A percentile compares a stretch with the other conserved stretches of the same genome.
phyloP scores from a whole-genome alignment of 495 filamentous ascomycete genomes.

The Podospora pseudocomata region DNA sequence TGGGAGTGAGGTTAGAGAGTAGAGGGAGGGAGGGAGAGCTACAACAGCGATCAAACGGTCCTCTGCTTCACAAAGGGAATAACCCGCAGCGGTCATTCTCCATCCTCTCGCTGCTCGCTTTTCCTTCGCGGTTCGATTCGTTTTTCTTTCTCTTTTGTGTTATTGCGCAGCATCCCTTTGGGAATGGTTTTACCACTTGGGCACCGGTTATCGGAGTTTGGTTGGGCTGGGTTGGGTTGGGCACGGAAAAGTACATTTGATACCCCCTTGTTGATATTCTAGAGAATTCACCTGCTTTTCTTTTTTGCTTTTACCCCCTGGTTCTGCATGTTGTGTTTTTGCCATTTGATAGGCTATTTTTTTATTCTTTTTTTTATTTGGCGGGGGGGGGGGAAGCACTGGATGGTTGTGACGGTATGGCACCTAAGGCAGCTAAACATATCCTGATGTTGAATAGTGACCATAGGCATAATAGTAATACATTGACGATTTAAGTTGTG shows the following conservation, averaged over 20 bases:
- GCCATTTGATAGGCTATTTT: background rate
- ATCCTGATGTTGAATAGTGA: too few species aligned
- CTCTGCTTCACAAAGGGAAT: background rate
- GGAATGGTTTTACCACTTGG: background rate
- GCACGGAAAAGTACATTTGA: background rate
- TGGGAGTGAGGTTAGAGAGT: too few species aligned
- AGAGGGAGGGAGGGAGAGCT: too few species aligned
- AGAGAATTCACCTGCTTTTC: background rate
- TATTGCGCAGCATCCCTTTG: background rate
- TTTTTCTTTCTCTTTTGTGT: background rate
- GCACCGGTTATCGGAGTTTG: background rate
- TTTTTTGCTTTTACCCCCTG: background rate
- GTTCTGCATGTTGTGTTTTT: background rate
- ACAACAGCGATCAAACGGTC: too few species aligned
- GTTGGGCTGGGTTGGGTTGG: background rate
- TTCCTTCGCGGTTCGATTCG: background rate
- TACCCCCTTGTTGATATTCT: background rate
- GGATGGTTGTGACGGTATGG: too few species aligned
- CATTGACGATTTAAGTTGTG: too few species aligned
- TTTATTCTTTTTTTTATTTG: too few species aligned
- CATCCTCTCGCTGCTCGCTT: background rate
- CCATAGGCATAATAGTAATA: too few species aligned
- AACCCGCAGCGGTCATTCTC: background rate
- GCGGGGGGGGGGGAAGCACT: too few species aligned
- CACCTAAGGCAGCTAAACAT: too few species aligned